phyloP scores from a whole-genome alignment of 345 rosid species.

The Eucalyptus fibrosa region DNA sequence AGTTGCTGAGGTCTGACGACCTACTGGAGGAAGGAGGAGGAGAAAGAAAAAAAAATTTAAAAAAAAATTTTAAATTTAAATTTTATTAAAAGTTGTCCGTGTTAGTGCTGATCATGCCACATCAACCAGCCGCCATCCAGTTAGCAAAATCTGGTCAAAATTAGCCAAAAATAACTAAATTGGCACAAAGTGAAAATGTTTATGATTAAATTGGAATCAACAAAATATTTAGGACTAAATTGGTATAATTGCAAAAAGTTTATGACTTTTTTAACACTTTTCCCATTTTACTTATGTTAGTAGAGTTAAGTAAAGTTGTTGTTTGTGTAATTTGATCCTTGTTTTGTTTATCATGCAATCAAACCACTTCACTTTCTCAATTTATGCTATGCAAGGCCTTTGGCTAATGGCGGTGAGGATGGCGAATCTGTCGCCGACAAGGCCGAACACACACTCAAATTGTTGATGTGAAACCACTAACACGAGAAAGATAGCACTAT shows the following conservation, averaged over 20 bases:
- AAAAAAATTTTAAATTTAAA: no score
- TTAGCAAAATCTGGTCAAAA: accelerated
- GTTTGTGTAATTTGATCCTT: not conserved
- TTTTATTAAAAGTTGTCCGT: accelerated
- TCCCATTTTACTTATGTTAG: not conserved
- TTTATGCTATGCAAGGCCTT: not conserved
- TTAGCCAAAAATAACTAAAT: no score
- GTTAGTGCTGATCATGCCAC: accelerated
- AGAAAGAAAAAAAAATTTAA: accelerated
- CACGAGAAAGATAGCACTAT: not conserved
- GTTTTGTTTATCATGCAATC: not conserved
- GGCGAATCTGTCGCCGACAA: no score
- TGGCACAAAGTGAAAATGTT: no score
- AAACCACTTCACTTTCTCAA: not conserved
- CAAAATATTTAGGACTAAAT: no score
- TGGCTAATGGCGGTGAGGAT: not conserved
- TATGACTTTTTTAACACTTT: no score
- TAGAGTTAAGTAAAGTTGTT: not conserved
- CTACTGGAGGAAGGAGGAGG: no score
- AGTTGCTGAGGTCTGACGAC: accelerated
- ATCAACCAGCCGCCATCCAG: accelerated
- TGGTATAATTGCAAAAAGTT: accelerated
- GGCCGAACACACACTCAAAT: not conserved
- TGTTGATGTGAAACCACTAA: not conserved
- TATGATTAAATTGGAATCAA: no score